phyloP scores from a whole-genome alignment of 495 filamentous ascomycete genomes.

The Beverwykella pulmonaria region DNA sequence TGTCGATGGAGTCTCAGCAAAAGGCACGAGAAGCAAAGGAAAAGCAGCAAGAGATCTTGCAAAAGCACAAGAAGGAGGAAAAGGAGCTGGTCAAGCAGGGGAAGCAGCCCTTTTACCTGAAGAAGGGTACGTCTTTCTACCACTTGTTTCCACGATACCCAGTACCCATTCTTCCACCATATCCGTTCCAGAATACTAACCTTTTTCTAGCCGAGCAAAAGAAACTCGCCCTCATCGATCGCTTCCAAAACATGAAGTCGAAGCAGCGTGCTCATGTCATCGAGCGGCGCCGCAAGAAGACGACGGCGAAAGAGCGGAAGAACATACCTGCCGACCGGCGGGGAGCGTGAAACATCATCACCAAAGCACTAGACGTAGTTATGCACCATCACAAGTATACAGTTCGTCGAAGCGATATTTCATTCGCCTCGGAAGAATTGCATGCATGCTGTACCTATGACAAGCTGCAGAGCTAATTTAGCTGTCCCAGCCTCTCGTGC shows the following conservation, averaged over 20 bases:
- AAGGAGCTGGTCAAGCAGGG: conserved; percentile 75
- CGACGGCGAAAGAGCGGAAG: conserved; percentile 76
- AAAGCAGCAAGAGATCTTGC: conserved; percentile 63
- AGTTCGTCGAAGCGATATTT: neutral
- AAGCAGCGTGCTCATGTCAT: conserved; percentile 78
- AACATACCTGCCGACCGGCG: conserved; percentile 67
- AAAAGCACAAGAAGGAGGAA: conserved; percentile 77
- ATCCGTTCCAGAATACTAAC: neutral
- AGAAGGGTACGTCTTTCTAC: conserved; percentile 54
- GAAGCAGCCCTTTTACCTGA: conserved; percentile 91
- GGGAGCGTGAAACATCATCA: neutral
- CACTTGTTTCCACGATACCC: neutral
- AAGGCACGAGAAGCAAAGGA: conserved; percentile 69
- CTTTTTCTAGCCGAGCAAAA: conserved; percentile 68
- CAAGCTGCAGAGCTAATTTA: neutral
- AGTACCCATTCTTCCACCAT: neutral
- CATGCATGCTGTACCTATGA: neutral
- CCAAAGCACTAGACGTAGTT: neutral
- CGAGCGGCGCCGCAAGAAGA: conserved; percentile 83
- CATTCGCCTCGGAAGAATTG: neutral
- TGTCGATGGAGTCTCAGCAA: conserved; percentile 60
- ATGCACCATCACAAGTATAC: neutral
- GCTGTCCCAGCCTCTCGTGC: neutral
- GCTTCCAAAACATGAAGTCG: conserved; percentile 77
- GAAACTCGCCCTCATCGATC: conserved; percentile 75